Evolutionary conservation across 345 rosid species (phyloP).

Genomic region (Eucalyptus victrix): DNA sequence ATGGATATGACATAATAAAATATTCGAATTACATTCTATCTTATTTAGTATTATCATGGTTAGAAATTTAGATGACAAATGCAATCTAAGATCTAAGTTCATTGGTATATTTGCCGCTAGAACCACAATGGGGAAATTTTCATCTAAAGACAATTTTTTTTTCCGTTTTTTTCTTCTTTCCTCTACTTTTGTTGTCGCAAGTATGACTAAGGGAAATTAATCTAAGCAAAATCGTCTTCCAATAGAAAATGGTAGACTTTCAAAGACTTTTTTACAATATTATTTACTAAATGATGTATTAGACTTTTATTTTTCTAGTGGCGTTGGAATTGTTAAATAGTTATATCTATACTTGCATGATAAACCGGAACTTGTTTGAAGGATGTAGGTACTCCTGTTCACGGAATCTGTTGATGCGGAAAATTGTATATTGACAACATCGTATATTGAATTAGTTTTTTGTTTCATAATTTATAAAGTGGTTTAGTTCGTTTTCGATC

Average conservation of each 20-base stretch:
- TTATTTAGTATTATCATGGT: no score
- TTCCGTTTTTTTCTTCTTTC: neutral
- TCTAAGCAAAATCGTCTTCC: neutral
- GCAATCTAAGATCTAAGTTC: neutral
- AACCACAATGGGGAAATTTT: neutral
- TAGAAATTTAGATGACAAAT: no score
- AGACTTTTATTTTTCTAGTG: neutral
- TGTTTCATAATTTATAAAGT: neutral
- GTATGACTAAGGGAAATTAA: neutral
- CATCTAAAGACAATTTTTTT: neutral
- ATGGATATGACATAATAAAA: no score
- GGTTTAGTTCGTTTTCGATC: neutral
- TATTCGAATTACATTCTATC: no score
- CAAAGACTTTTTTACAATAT: neutral
- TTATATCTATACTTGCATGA: neutral
- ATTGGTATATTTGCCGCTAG: accelerated
- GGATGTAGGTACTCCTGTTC: neutral
- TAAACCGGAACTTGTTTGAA: neutral
- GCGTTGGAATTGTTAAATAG: neutral
- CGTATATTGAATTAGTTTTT: neutral
- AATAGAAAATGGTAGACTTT: neutral
- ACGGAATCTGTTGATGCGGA: neutral
- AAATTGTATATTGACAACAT: neutral
- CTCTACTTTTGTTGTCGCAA: neutral
- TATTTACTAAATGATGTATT: neutral